phyloP scores from a whole-genome alignment of 345 rosid genomes.

The Eucalyptus polyanthemos region DNA sequence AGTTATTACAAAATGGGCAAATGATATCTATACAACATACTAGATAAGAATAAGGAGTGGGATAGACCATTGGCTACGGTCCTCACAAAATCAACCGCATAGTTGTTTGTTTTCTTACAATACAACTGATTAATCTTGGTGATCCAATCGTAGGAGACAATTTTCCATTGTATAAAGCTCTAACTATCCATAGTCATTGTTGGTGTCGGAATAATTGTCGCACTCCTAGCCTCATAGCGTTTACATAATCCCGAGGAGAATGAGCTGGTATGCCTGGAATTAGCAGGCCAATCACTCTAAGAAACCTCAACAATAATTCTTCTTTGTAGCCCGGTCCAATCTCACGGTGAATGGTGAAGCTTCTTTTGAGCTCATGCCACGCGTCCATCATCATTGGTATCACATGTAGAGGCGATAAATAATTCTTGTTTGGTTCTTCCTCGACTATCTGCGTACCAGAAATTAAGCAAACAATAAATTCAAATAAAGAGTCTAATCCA shows the following conservation, averaged over 20 bases:
- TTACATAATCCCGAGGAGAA: not conserved
- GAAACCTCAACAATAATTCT: not conserved
- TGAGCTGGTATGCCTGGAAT: not conserved
- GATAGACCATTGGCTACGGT: not conserved
- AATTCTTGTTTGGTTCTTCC: slow-evolving; percentile 70
- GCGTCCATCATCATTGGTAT: slow-evolving; percentile 39
- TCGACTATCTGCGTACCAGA: slow-evolving; percentile 10
- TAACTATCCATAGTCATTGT: not conserved
- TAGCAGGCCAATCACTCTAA: not conserved
- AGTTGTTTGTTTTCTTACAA: not conserved
- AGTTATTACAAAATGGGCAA: not conserved
- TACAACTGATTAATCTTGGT: not conserved
- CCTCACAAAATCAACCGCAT: not conserved
- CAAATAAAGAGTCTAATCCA: not conserved
- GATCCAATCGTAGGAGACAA: not conserved
- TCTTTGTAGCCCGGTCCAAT: not conserved
- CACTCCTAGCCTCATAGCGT: not conserved
- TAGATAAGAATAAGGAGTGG: not conserved
- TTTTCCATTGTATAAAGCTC: not conserved
- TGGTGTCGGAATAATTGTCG: not conserved
- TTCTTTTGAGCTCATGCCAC: slow-evolving; percentile 44
- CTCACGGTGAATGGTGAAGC: slow-evolving; percentile 3
- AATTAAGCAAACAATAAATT: not conserved
- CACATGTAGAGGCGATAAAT: slow-evolving; percentile 29
- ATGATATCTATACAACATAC: not conserved